A percentile compares a stretch with the other conserved stretches of the same genome.
phyloP scores from a whole-genome alignment of 2,329 filamentous ascomycete species.

The Drechmeria coniospora region DNA sequence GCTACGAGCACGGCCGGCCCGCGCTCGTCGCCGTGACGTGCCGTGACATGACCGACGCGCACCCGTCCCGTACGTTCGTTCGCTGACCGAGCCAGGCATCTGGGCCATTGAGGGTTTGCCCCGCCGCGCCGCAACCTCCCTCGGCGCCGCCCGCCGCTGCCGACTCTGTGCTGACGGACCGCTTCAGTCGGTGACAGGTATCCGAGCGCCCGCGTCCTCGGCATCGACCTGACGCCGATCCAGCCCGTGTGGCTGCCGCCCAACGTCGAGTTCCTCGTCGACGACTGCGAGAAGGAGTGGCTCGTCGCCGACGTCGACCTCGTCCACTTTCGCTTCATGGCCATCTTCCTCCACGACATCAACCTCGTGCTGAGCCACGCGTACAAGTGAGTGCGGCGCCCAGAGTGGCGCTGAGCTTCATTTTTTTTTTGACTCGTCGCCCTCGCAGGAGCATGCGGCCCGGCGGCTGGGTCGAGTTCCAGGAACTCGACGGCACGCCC shows the following conservation, averaged over 20 bases:
- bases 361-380: conserved; percentile 6
- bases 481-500: conserved; percentile 19
- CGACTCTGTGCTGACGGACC: background rate
- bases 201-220: conserved; percentile 20
- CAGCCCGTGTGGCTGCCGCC: conserved; percentile 24
- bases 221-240: conserved; percentile 23
- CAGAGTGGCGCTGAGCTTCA: background rate
- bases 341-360: conserved; percentile 7
- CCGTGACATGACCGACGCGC: too few relatives aligned
- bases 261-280: conserved; percentile 23
- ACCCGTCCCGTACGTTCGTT: background rate
- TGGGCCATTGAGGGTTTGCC: conserved; percentile 4
- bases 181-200: conserved; percentile 10
- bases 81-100: conserved; percentile 1
- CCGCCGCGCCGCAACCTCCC: background rate
- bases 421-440: background rate
- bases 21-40: too few relatives aligned
- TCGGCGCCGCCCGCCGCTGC: background rate
- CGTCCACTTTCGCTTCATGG: conserved; percentile 14
- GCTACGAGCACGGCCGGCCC: too few relatives aligned
- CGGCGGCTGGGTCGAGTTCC: conserved; percentile 28
- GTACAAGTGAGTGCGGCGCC: conserved; percentile 6
- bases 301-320: conserved; percentile 12
- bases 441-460: conserved; percentile 15
- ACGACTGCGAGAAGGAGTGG: conserved; percentile 19